A percentile compares a stretch with the other conserved stretches of the same genome.
phyloP scores from a whole-genome alignment of 768 basidiomycete genomes.

The Mrakia frigida region DNA sequence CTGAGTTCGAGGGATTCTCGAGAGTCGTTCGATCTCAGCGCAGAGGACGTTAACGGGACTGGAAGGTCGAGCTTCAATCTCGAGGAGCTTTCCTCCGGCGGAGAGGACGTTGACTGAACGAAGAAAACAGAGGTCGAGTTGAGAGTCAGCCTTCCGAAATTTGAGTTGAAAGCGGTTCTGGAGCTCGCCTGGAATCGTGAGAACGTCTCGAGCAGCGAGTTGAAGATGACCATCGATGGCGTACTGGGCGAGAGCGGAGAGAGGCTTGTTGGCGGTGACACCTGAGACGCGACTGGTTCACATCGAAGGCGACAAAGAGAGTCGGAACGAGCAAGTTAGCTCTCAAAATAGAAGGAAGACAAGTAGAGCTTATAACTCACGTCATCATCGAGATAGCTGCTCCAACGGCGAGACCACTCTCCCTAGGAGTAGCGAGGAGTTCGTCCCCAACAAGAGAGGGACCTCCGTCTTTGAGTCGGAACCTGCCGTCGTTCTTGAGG shows the following conservation, averaged over 20 bases:
- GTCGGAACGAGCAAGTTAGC: no score
- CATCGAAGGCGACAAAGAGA: no score
- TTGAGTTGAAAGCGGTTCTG: neutral
- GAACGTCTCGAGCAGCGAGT: neutral
- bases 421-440: neutral
- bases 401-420: neutral
- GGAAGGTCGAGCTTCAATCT: neutral
- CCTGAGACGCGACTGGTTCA: no score
- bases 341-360: no score
- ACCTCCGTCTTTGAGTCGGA: neutral
- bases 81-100: no score
- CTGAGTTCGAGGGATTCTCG: neutral
- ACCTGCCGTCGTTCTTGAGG: neutral
- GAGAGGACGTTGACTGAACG: no score
- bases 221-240: neutral
- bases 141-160: no score
- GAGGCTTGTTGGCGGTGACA: neutral
- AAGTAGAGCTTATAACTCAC: neutral
- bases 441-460: neutral
- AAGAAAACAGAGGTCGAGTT: no score
- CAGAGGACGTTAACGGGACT: neutral
- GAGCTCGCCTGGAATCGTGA: neutral
- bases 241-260: neutral
- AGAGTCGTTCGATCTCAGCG: neutral
- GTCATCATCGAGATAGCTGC: neutral